Conservation (phyloP, 495 filamentous ascomycete genomes). For the Aspergillus bridgeri region DNA sequence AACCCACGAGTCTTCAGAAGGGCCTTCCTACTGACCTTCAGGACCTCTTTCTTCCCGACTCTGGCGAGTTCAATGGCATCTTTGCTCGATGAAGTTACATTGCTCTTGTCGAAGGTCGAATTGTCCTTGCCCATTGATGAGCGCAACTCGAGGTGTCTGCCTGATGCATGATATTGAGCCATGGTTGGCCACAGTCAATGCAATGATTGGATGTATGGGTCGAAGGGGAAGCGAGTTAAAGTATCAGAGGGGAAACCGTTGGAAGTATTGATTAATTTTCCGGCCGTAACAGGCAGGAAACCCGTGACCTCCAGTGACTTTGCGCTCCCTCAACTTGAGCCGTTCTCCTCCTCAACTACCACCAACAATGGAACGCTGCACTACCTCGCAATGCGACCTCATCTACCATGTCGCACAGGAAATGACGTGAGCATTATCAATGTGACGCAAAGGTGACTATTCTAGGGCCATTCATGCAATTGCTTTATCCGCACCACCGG, state of each 20-base stretch:
- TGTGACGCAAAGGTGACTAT: background rate
- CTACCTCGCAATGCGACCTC: background rate
- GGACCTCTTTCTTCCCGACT: background rate
- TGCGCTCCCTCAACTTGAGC: background rate
- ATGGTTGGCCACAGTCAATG: background rate
- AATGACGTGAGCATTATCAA: background rate
- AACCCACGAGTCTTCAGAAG: background rate
- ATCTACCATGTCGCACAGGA: background rate
- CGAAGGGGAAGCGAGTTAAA: background rate
- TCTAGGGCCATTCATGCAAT: background rate
- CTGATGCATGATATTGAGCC: background rate
- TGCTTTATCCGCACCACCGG: background rate
- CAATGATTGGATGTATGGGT: background rate
- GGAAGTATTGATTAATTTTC: background rate
- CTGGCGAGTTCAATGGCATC: background rate
- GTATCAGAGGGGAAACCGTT: background rate
- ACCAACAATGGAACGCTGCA: background rate
- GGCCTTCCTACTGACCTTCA: background rate
- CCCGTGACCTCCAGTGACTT: background rate
- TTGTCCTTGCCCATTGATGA: background rate
- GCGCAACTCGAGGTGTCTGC: background rate
- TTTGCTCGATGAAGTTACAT: background rate
- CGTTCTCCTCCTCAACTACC: background rate
- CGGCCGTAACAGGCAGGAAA: background rate
- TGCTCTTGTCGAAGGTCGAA: background rate